Evolutionary conservation across 2,329 filamentous ascomycete genomes (phyloP), one percentile per base, ranked within the genome.

Genomic region (Aspergillus candidus): DNA sequence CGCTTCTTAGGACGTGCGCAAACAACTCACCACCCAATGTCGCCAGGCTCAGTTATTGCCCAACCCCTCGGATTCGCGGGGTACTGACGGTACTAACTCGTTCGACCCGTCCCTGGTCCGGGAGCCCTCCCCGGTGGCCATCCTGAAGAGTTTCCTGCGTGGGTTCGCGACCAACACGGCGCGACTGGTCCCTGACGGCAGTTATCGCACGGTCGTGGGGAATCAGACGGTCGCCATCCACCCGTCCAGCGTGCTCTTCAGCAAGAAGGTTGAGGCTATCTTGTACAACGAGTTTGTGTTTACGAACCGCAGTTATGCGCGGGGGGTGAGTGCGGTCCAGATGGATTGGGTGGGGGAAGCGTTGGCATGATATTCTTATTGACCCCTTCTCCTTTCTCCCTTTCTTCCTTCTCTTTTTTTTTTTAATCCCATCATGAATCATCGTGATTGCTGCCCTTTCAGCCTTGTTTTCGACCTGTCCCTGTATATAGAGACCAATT

Each of bases 231-330:
- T 84, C 1, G 73, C 78, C 1, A 81, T 84, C 32, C 80, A 83
- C 46, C 79, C 79, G 1, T 76, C 74, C 6, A 81, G 77, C 47
- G 77, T 79, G 11, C 60, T 83, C 6, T 80, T 78, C 55, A 77
- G 78, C 14, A 75, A 74, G 55, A 78, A 77, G 51, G 69, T 79
- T 5, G 79, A 82, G 61, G 80, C 77, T 2, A 79, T 84, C 41
- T 69, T 83, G 59, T 84, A 81, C 55, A 80, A 77, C 47, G 80
- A 83, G 59, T 82, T 80, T 60, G 78, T 83, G 3, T 84, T 79
- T 56, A 84, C 80, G 14, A 82, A 75, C 35, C 77, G 77, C 52
- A 77, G 77, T 42, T 84, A 82, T 66, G 80, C 78, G 11, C 69
- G 78, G 38, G 74, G 77, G 3, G 80, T 83, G 6, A 82, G 78